phyloP scores from a whole-genome alignment of 371 early-diverging fungal genomes.

The Rhizomucor pusillus region DNA sequence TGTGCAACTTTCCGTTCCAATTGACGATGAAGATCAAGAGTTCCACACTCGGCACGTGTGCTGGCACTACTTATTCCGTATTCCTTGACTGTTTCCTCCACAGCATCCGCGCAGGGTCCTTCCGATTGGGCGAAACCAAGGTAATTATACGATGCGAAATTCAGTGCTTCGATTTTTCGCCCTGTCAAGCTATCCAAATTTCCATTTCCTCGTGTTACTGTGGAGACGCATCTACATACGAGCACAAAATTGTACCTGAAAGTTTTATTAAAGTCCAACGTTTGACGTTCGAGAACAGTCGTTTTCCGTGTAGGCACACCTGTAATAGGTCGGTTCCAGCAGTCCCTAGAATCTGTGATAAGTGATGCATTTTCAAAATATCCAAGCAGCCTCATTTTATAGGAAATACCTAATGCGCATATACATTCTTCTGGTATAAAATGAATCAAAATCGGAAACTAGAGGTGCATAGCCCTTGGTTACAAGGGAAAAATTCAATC shows the following conservation, averaged over 20 bases:
- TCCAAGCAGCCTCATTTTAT: background rate
- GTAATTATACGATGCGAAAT: conserved; percentile 99
- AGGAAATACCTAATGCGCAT: conserved; percentile 71
- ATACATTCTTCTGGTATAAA: conserved; percentile 96
- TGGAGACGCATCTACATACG: background rate
- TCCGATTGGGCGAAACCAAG: conserved; percentile 96
- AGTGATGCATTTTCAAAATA: background rate
- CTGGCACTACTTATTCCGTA: conserved; percentile 70
- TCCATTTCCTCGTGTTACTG: background rate
- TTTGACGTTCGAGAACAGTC: conserved; percentile 82
- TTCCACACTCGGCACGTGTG: conserved; percentile 72
- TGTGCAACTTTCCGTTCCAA: conserved; percentile 92
- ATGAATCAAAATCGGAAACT: conserved; percentile 95
- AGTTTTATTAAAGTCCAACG: conserved; percentile 82
- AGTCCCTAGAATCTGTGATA: conserved; percentile 63
- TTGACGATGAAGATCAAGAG: conserved; percentile 71
- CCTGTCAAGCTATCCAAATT: conserved; percentile 69
- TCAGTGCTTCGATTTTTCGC: conserved; percentile 78
- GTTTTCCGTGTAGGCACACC: conserved; percentile 94
- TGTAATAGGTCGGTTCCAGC: conserved; percentile 97
- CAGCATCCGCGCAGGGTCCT: conserved; percentile 93
- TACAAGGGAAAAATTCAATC: background rate
- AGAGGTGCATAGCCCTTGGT: conserved; percentile 85
- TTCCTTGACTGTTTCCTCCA: conserved; percentile 66
- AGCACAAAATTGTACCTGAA: conserved; percentile 50